Conservation (phyloP, 176 grass and related monocot species). For the Hordeum vulgare region MorexV3_pseudomolecules_assembly NC_058518.1:52852969-52853468, state of each 20-base stretch:
- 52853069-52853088: slow-evolving; percentile 1
- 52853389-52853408: neutral
- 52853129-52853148: neutral
- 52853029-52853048: neutral
- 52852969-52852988: neutral
- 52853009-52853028: neutral
- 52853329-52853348: too few species aligned
- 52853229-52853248: neutral
- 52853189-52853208: neutral
- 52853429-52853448: neutral
- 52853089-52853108: neutral
- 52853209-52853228: neutral
- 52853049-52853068: neutral
- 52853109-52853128: slow-evolving; percentile 7
- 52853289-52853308: neutral
- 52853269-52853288: neutral
- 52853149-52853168: neutral
- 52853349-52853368: too few species aligned
- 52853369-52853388: too few species aligned
- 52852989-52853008: neutral
- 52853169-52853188: slow-evolving; percentile 3
- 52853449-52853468: too few species aligned
- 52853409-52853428: neutral
- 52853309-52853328: too few species aligned
- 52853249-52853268: neutral